Percentiles rank a stretch among this genome's conserved stretches.
These are phyloP conservation scores for Kodamaea laetipori DNA, from an alignment of 805 yeast genomes.

Conservation along the genomic window DNA sequence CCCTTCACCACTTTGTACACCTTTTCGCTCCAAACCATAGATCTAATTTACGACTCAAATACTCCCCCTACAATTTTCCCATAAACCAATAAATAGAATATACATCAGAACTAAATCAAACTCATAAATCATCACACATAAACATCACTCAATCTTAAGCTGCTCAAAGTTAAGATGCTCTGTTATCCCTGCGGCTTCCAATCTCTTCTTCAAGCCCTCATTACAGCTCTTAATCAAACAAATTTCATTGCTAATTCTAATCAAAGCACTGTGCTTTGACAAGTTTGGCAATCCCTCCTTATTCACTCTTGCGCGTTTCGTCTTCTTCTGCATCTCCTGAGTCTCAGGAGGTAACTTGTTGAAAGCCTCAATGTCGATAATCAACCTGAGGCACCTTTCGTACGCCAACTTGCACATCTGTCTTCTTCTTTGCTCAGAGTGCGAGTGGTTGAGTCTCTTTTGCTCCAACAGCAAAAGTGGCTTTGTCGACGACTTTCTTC, in stretches of 20 bases:
- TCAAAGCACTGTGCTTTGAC: conserved; percentile 45
- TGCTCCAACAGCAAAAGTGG: conserved; percentile 43
- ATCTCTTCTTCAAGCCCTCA: conserved; percentile 27
- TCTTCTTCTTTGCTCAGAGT: conserved; percentile 46
- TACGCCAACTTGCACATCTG: conserved; percentile 47
- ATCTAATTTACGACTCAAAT: too few relatives aligned
- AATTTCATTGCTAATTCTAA: conserved; percentile 42
- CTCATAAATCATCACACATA: conserved; percentile 8
- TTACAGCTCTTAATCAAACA: conserved; percentile 35
- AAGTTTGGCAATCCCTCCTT: conserved; percentile 49
- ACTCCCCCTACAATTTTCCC: conserved; percentile 1
- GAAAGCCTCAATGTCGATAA: conserved; percentile 41
- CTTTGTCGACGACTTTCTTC: conserved; percentile 33
- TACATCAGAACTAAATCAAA: conserved; percentile 4
- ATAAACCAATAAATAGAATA: conserved; percentile 7
- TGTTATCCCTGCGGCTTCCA: conserved; percentile 7
- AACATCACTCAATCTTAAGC: conserved; percentile 5
- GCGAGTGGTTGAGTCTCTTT: conserved; percentile 44
- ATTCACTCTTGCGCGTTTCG: conserved; percentile 40
- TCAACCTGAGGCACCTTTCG: conserved; percentile 42
- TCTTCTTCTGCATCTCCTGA: conserved; percentile 21
- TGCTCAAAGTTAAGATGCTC: conserved; percentile 8
- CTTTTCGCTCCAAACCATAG: too few relatives aligned
- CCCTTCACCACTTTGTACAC: too few relatives aligned
- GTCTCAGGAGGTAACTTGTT: conserved; percentile 22